phyloP scores from a whole-genome alignment of 768 basidiomycete genomes.

The Hericium rajendrae region DNA sequence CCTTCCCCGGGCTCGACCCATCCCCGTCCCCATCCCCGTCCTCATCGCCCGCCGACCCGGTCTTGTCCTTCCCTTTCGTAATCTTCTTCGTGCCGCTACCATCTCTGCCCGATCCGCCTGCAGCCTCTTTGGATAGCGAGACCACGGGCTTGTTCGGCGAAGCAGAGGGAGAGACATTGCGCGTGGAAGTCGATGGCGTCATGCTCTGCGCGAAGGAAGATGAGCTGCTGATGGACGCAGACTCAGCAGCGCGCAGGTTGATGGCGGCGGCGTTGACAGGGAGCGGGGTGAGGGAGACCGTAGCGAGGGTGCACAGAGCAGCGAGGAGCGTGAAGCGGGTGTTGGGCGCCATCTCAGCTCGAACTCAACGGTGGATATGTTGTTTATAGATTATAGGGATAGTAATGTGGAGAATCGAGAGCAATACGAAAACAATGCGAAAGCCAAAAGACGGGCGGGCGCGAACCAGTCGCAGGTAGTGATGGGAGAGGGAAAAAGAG shows the following conservation, averaged over 20 bases:
- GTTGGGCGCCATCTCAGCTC: constrained; percentile 39
- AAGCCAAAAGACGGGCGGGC: constrained; percentile 7
- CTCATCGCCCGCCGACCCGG: background rate
- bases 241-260: constrained; percentile 3
- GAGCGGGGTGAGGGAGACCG: constrained; percentile 28
- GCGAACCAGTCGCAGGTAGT: constrained; percentile 14
- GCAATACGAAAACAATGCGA: constrained; percentile 10
- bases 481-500: constrained; percentile 7
- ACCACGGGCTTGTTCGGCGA: background rate
- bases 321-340: constrained; percentile 38
- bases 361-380: background rate
- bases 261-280: constrained; percentile 33
- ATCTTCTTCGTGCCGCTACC: background rate
- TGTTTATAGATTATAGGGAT: background rate
- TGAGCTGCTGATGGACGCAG: background rate
- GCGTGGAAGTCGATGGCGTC: background rate
- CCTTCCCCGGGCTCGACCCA: background rate
- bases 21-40: background rate
- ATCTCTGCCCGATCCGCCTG: background rate
- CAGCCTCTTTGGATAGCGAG: constrained; percentile 1
- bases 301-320: constrained; percentile 35
- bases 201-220: background rate
- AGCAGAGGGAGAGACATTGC: background rate
- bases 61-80: background rate
- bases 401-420: background rate